phyloP scores from a whole-genome alignment of 192 early-diverging fungal genomes.

The Coemansia sp. region DNA sequence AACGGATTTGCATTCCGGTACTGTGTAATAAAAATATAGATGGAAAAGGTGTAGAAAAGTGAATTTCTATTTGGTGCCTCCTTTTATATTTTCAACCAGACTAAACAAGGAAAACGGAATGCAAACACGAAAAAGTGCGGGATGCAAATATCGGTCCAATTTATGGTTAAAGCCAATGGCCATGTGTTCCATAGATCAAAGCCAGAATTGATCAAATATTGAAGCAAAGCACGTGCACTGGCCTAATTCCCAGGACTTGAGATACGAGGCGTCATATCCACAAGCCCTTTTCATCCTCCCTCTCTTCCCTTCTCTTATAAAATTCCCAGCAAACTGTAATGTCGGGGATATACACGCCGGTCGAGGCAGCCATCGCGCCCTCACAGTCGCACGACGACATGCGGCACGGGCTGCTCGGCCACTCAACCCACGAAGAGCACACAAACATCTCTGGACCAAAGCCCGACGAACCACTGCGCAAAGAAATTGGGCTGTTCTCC shows the following conservation, averaged over 20 bases:
- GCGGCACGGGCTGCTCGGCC: not conserved
- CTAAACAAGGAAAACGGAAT: not conserved
- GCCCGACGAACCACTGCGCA: slow-evolving; percentile 34
- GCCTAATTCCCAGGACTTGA: no score
- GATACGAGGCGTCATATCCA: not conserved
- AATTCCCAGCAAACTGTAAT: slow-evolving; percentile 1
- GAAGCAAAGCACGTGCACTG: no score
- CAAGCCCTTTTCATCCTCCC: not conserved
- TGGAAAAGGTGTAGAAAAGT: not conserved
- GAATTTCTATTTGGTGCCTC: no score
- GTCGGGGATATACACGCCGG: slow-evolving; percentile 31
- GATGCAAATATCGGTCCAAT: no score
- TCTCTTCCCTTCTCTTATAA: not conserved
- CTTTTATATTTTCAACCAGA: not conserved
- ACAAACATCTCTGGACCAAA: not conserved
- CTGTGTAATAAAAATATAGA: not conserved
- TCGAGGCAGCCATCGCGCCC: slow-evolving; percentile 13
- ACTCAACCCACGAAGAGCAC: not conserved
- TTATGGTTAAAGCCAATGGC: no score
- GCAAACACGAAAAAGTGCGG: no score
- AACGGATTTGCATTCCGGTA: slow-evolving; percentile 3
- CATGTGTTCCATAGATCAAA: no score
- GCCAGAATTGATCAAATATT: no score
- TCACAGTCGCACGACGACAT: slow-evolving; percentile 5
- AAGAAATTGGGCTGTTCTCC: slow-evolving; percentile 55